Evolutionary conservation across 345 rosid genomes (phyloP), one percentile per base, ranked within the genome.

Genomic region (Mercurialis annua): DNA sequence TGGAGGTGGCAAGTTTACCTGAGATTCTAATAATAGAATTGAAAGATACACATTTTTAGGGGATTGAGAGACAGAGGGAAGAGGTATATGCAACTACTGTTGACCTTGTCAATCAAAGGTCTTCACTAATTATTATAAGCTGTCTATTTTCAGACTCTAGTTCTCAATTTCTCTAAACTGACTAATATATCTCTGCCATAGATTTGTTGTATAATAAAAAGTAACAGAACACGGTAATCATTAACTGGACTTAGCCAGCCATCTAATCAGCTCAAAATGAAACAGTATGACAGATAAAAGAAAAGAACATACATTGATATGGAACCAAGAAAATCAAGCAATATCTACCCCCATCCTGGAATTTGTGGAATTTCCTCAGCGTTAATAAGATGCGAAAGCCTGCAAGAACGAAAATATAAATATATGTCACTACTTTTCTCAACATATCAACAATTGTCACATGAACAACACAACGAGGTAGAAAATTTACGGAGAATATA

Each of bases 401-500:
- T 87, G 84, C 83, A 78, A 42, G 11, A 10, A 68, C 23, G 65
- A 38, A 15, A 34, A 50, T 43, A 16, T 33, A 33, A 26, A 42
- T 26, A 17, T 14, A 17, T 59, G 44, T 30, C 9, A 57, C 38
- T 14, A 24, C n/a, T n/a, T n/a, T n/a, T n/a, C n/a, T n/a, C n/a
- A 31, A 5, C 10, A 60, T 49, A 44, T 10, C 12, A 50, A 5
- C 12, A 27, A 60, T 21, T 18, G 27, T 29, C 12, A 44, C 18
- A n/a, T 71, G 9, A 46, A 26, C 5, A 27, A 1, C 11, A 9
- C 11, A 40, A 40, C n/a, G 42, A 20, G 20, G 55, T 17, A 34
- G 69, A 59, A 64, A 31, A 42, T 42, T 67, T 88, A 93, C 97
- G 52, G 97, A 90, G 70, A 93, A 93, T 57, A 93, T 62, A 70